Evolutionary conservation across 768 basidiomycete genomes (phyloP).

Genomic region (Suillus fuscotomentosus): DNA sequence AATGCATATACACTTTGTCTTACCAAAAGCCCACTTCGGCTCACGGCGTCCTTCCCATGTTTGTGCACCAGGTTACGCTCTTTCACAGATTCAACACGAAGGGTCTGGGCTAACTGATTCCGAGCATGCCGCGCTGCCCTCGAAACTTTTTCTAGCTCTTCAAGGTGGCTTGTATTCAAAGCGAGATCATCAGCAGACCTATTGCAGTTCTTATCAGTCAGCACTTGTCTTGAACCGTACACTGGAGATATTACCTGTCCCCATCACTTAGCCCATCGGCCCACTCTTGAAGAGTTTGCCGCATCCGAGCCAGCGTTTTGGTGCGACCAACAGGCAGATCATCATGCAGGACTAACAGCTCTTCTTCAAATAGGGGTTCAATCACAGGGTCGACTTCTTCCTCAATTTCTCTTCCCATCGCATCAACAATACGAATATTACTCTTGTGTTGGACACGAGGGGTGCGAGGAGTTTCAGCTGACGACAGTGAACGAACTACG

Average conservation of each 20-base stretch:
- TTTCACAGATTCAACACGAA: slow-evolving; percentile 38
- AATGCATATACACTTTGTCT: slow-evolving; percentile 14
- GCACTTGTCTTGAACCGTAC: background rate
- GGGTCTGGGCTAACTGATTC: slow-evolving; percentile 39
- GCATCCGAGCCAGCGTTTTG: slow-evolving; percentile 58
- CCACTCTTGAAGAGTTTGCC: slow-evolving; percentile 56
- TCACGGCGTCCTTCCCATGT: slow-evolving; percentile 36
- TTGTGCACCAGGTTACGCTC: slow-evolving; percentile 35
- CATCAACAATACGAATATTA: slow-evolving; percentile 61
- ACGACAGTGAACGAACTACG: slow-evolving; percentile 11
- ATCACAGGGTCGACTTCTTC: slow-evolving; percentile 19
- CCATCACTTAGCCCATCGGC: slow-evolving; percentile 53
- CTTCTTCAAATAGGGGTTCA: slow-evolving; percentile 19
- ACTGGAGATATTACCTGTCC: slow-evolving; percentile 48
- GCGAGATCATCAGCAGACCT: slow-evolving; percentile 39
- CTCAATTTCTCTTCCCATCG: slow-evolving; percentile 62
- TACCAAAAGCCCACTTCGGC: slow-evolving; percentile 38
- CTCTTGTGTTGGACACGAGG: slow-evolving; percentile 34
- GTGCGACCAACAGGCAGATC: slow-evolving; percentile 32
- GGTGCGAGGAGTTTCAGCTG: slow-evolving; percentile 14
- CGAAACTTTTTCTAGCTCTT: slow-evolving; percentile 54
- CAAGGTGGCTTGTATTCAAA: slow-evolving; percentile 44
- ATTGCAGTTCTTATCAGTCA: background rate
- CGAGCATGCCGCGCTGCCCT: slow-evolving; percentile 50
- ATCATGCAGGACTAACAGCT: slow-evolving; percentile 22